Percentiles rank a stretch among this genome's conserved stretches.
These are phyloP conservation scores for Diversispora epigaea DNA, from an alignment of 192 early-diverging fungal species.

Conservation along the genomic window DNA sequence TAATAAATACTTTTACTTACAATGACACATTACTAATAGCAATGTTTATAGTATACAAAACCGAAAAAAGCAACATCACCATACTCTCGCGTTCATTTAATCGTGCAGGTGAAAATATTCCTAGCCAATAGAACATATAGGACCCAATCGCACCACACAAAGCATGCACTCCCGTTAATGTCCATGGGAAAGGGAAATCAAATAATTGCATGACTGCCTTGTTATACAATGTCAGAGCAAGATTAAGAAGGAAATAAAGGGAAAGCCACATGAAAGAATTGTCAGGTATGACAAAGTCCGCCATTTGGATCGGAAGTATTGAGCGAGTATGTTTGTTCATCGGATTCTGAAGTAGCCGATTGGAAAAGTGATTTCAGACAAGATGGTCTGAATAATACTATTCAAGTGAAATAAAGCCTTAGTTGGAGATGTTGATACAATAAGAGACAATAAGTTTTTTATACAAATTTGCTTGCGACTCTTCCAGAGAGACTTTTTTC, in stretches of 20 bases:
- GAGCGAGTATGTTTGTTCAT: conserved; percentile 17
- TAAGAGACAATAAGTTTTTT: background rate
- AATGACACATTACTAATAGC: conserved; percentile 81
- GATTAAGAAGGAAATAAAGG: conserved; percentile 73
- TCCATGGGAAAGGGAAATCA: conserved; percentile 81
- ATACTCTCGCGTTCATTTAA: conserved; percentile 60
- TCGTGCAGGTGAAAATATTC: conserved; percentile 51
- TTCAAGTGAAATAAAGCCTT: background rate
- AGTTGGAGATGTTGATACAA: background rate
- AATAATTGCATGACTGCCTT: conserved; percentile 77
- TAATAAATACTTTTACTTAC: conserved; percentile 47
- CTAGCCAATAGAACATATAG: conserved; percentile 46
- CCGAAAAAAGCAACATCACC: conserved; percentile 74
- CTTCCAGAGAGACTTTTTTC: conserved; percentile 12
- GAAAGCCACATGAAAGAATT: conserved; percentile 56
- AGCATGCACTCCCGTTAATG: conserved; percentile 82
- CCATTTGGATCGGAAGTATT: conserved; percentile 13
- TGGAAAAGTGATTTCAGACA: background rate
- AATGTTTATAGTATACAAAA: conserved; percentile 89
- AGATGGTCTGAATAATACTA: background rate
- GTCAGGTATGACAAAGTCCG: conserved; percentile 1
- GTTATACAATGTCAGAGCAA: conserved; percentile 80
- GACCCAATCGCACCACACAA: conserved; percentile 71
- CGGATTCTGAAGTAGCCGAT: background rate
- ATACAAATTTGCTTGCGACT: background rate